phyloP scores from a whole-genome alignment of 129 eudicot genomes.

The Chrysanthemum lavandulifolium region DNA sequence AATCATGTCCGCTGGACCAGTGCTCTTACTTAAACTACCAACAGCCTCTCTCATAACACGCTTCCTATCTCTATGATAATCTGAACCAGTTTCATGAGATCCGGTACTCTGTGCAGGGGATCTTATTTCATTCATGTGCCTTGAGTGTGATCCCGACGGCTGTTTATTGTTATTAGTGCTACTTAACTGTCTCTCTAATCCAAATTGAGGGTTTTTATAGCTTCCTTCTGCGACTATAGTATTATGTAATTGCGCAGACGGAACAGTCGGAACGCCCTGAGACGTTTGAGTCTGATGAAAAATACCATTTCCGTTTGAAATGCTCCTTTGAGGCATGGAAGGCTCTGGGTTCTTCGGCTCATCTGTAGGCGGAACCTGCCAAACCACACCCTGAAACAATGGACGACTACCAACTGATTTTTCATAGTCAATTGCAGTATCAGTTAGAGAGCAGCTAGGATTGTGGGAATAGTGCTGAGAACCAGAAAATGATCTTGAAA shows the following conservation, averaged over 20 bases:
- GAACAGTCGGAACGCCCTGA: conserved; percentile 42
- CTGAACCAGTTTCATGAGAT: conserved; percentile 69
- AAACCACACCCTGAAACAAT: conserved; percentile 60
- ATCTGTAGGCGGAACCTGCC: conserved; percentile 65
- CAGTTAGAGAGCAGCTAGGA: conserved; percentile 92
- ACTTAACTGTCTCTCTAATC: conserved; percentile 63
- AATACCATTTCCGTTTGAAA: conserved; percentile 53
- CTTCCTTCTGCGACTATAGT: conserved; percentile 50
- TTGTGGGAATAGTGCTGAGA: conserved; percentile 81
- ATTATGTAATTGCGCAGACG: conserved; percentile 41
- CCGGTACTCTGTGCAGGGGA: conserved; percentile 69
- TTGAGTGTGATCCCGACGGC: conserved; percentile 43
- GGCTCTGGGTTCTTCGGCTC: conserved; percentile 52
- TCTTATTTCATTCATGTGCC: conserved; percentile 45
- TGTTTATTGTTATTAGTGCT: conserved; percentile 52
- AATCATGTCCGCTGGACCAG: conserved; percentile 48
- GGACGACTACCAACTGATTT: conserved; percentile 93
- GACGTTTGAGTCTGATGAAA: too few relatives aligned
- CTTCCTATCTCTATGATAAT: conserved; percentile 52
- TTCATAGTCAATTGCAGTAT: conserved; percentile 71
- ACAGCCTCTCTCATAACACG: conserved; percentile 40
- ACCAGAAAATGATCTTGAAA: conserved; percentile 86
- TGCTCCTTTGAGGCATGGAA: conserved; percentile 36
- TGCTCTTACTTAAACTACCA: conserved; percentile 39
- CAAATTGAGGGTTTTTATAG: conserved; percentile 45